Base-by-base conservation (phyloP, 805 yeast genomes). In the Candida chilensis region DNA sequence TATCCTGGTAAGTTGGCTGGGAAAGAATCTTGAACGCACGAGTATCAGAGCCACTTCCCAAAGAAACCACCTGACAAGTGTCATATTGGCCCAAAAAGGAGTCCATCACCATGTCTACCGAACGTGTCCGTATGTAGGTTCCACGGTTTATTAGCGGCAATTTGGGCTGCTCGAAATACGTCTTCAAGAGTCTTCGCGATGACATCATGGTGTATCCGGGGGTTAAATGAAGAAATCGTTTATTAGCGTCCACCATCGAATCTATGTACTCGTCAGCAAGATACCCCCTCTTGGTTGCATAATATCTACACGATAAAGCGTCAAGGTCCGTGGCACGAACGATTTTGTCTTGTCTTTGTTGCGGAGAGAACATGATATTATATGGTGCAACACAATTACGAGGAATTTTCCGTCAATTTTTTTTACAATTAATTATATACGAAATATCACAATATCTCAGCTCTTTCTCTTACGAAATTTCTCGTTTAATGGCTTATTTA, bases 21-120 rank as follows among this genome's bases (percentile, higher is more conserved):
- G n/a, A n/a, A n/a, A 81, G 48, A 11, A 74, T 36, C 7, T 60
- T 49, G 45, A 82, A 80, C 11, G 70, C 65, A 31, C 90, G 48
- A 1, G 92, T 79, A 42, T 83, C 94, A 11, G 84, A 78, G 4
- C 94, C 94, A 2, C 88, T 78, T 0, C 94, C 94, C n/a, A 82
- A 46, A 1, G 86, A 78, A 1, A 83, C 54, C 11, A 82, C 65
- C 44, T 80, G 79, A 27, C 71, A 52, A 3, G 16, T 34, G 27
- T 32, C 36, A 33, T 56, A 47, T 3, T 38, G 37, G 3, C 33
- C 27, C 3, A 74, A 28, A 37, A 74, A 77, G 14, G 47, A 41
- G 2, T 60, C 47, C 3, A 76, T 50, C 1, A 71, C 52, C 5
- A 42, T 14, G 42, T 78, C 74, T 17, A 80, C 69, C 12, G 73